Evolutionary conservation across 495 filamentous ascomycete species (phyloP).

Genomic region (Tuber melanosporum): DNA sequence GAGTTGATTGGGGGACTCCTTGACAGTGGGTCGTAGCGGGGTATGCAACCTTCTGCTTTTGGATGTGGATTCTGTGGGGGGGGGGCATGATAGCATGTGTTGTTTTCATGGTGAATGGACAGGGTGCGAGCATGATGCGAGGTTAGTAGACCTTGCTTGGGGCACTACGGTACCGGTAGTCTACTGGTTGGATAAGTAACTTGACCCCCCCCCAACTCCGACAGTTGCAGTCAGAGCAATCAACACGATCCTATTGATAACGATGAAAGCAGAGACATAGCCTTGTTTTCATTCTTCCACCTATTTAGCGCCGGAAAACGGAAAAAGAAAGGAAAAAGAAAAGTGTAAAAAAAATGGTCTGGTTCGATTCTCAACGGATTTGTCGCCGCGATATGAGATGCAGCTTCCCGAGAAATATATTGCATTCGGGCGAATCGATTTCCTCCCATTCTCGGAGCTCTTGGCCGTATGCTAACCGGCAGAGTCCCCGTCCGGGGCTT

Average conservation of each 20-base stretch:
- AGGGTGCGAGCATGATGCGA: background rate
- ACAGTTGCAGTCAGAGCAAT: background rate
- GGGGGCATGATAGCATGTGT: background rate
- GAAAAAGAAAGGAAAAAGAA: background rate
- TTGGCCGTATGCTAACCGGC: background rate
- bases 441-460: background rate
- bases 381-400: background rate
- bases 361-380: background rate
- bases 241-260: background rate
- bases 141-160: background rate
- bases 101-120: background rate
- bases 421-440: background rate
- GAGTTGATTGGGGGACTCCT: background rate
- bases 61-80: background rate
- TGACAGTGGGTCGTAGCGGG: background rate
- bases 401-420: slow-evolving; percentile 4
- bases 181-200: background rate
- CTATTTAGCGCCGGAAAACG: too few relatives aligned
- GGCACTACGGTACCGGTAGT: background rate
- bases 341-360: background rate
- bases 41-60: background rate
- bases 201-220: background rate
- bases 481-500: background rate
- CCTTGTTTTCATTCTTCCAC: background rate
- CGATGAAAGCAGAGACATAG: background rate